phyloP scores from a whole-genome alignment of 2,329 filamentous ascomycete species.

The Fusarium coicis region DNA sequence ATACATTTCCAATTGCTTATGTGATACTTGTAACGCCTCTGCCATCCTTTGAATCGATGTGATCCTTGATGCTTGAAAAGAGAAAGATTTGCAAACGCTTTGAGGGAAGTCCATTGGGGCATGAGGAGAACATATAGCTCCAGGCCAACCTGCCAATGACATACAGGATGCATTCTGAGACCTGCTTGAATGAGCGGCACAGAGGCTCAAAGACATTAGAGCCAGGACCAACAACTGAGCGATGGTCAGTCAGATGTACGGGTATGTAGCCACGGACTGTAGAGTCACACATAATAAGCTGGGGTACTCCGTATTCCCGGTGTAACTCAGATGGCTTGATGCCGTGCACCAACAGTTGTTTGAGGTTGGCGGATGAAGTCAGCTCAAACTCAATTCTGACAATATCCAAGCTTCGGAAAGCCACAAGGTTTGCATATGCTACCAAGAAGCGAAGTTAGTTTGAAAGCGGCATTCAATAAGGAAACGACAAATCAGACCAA shows the following conservation, averaged over 20 bases:
- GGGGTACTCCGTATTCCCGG: neutral
- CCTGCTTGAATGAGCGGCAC: neutral
- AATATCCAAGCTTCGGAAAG: neutral
- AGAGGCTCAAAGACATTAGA: neutral
- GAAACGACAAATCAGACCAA: neutral
- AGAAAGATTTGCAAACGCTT: neutral
- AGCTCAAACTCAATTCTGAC: neutral
- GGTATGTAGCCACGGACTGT: neutral
- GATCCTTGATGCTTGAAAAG: neutral
- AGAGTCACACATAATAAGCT: neutral
- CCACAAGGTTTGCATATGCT: neutral
- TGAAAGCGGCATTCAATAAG: neutral
- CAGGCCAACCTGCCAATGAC: too few species aligned
- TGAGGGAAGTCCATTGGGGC: neutral
- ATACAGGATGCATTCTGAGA: neutral
- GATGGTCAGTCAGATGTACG: neutral
- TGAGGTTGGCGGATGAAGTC: neutral
- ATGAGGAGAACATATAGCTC: neutral
- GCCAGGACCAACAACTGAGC: neutral
- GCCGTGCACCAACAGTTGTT: neutral
- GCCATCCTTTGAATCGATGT: neutral
- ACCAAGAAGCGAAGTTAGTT: neutral
- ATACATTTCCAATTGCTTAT: neutral
- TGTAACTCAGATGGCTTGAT: neutral
- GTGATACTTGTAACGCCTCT: constrained; percentile 1